Base-by-base conservation (phyloP, 371 early-diverging fungal species). In the Mucor ambiguus region DNA sequence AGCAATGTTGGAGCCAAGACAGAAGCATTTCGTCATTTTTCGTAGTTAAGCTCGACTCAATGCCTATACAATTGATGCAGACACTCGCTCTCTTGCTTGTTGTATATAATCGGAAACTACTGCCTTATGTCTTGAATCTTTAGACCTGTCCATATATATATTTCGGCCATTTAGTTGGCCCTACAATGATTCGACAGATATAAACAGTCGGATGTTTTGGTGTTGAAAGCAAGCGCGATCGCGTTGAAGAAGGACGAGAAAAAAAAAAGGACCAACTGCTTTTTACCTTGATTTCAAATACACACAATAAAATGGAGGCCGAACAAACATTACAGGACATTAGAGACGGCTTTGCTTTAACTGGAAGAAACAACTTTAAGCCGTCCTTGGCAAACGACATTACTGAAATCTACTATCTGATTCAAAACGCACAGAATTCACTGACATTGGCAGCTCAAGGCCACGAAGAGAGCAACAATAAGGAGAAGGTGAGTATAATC, bases 401-500 rank as follows among this genome's bases (percentile, higher is more conserved):
- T 0, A 29, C 32, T 9, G 56, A 61, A 5, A 11, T 67, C 6
- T 14, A 32, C 22, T 11, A 12, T 6, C 26, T 56, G 0, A 61
- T 67, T 57, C 61, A 57, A 46, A 43, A 61, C 49, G 70, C 62
- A 20, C 61, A 61, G 52, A 37, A 61, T 4, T 9, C 16, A 7
- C 32, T 70, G 12, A 65, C 52, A 8, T 4, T 58, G 5, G 37
- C 56, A n/a, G 65, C 61, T 14, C 26, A 48, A 29, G 54, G 65
- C 22, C 52, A 54, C 16, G 70, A 70, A 61, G 70, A 70, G 33
- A n/a, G 30, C 9, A 32, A 61, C 20, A 12, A 65, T 12, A 12
- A 49, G 6, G 62, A 58, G 1, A 46, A 62, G 48, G 70, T 70
- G 44, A 8, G 14, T 5, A 12, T 44, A 20, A 24, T 5, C 26